A percentile compares a stretch with the other conserved stretches of the same genome.
phyloP scores from a whole-genome alignment of 1,284 basidiomycete genomes.

The Cutaneotrichosporon sp. region DNA sequence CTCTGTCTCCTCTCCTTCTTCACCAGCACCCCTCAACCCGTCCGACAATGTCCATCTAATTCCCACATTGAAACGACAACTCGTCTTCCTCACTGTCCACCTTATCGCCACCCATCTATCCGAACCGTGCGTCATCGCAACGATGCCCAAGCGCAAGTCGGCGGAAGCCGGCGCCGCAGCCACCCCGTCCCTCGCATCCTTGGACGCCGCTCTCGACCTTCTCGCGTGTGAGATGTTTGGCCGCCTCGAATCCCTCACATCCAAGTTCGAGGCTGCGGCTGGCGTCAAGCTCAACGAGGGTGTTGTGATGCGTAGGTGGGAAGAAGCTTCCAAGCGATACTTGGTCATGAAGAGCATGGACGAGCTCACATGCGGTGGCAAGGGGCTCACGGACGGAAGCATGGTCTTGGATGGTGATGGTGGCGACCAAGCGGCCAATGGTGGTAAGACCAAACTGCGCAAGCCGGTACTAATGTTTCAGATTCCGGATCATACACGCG shows the following conservation, averaged over 20 bases:
- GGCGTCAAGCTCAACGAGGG: conserved; percentile 44
- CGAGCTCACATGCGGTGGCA: conserved; percentile 36
- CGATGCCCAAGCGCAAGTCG: conserved; percentile 22
- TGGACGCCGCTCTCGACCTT: conserved; percentile 49
- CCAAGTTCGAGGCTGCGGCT: conserved; percentile 44
- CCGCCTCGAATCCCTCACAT: conserved; percentile 33
- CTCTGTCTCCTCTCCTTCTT: not conserved
- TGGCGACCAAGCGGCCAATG: conserved; percentile 1
- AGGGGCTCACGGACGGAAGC: conserved; percentile 14
- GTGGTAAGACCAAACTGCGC: not conserved
- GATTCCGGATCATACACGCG: conserved; percentile 16
- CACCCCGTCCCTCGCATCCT: conserved; percentile 32
- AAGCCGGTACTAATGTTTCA: not conserved
- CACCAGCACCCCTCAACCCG: not conserved
- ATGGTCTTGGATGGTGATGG: conserved; percentile 19
- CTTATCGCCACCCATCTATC: conserved; percentile 3
- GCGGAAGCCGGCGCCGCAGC: not conserved
- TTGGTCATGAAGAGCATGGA: conserved; percentile 50
- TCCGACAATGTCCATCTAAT: not conserved
- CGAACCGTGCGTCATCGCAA: not conserved
- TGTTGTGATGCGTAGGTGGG: conserved; percentile 41
- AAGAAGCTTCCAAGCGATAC: conserved; percentile 48
- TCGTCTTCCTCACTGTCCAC: not conserved
- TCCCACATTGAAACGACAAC: not conserved
- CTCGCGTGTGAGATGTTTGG: conserved; percentile 47